Conservation (phyloP, 352 stramenopile genomes). For the Pythium folliculosum region DNA sequence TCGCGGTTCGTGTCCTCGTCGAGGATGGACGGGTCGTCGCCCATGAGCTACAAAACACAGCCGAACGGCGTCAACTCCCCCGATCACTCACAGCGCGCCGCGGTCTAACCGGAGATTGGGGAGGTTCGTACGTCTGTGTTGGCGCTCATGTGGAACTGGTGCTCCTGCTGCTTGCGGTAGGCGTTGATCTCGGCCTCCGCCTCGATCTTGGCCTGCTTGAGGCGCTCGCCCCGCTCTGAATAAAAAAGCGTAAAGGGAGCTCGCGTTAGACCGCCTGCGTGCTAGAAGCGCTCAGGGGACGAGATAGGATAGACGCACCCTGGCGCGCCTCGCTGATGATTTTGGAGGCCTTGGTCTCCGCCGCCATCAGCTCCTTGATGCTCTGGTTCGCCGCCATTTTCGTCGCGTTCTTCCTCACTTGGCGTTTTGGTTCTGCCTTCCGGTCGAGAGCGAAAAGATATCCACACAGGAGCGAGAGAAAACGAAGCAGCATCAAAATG, state of each 20-base stretch:
- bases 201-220: constrained; percentile 89
- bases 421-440: neutral
- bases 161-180: constrained; percentile 86
- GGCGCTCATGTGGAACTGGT: constrained; percentile 85
- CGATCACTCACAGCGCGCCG: neutral
- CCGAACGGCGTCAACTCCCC: neutral
- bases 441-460: constrained; percentile 9
- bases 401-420: constrained; percentile 4
- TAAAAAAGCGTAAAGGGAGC: neutral
- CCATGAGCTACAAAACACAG: constrained; percentile 55
- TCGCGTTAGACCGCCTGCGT: neutral
- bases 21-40: constrained; percentile 72
- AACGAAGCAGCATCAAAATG: neutral
- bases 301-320: constrained; percentile 35
- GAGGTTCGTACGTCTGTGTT: constrained; percentile 63
- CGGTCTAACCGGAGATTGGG: neutral
- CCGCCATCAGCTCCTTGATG: constrained; percentile 90
- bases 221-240: constrained; percentile 79
- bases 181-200: constrained; percentile 83
- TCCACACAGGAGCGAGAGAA: neutral
- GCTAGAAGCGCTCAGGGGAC: neutral
- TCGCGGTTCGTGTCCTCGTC: constrained; percentile 75
- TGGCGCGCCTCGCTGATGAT: constrained; percentile 88
- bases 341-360: constrained; percentile 89
- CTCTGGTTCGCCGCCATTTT: constrained; percentile 84